These are phyloP conservation scores for Solanum neorickii DNA, from an alignment of 257 asterid species.

Conservation along the genomic window DNA sequence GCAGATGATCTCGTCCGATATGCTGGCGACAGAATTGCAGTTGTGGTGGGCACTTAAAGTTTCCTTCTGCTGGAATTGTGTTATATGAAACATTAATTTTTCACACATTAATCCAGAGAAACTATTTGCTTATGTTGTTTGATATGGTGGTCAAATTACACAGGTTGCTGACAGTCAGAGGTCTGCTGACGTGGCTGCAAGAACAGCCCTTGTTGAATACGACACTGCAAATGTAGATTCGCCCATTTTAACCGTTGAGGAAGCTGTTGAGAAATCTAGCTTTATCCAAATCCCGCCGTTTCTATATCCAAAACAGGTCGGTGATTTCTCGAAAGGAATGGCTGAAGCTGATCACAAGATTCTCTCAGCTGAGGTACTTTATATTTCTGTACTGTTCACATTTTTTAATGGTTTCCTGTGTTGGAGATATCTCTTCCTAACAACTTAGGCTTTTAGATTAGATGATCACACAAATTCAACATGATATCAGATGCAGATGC, in stretches of 20 bases:
- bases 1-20: conserved; percentile 39
- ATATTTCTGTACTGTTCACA: not conserved
- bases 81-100: not conserved
- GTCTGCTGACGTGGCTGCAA: conserved; percentile 48
- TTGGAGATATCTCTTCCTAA: not conserved
- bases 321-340: conserved; percentile 62
- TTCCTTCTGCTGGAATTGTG: not conserved
- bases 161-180: conserved; percentile 58
- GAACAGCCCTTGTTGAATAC: conserved; percentile 33
- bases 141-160: not conserved
- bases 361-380: conserved; percentile 46
- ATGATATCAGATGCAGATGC: not conserved
- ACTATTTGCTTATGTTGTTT: not conserved
- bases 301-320: conserved; percentile 32
- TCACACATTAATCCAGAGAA: not conserved
- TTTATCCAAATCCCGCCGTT: conserved; percentile 39
- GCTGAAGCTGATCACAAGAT: conserved; percentile 66
- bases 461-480: not conserved
- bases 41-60: conserved; percentile 35
- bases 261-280: conserved; percentile 50
- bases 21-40: conserved; percentile 58
- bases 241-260: conserved; percentile 63
- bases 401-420: not conserved
- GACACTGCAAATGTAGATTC: conserved; percentile 41
- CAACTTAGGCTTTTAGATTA: not conserved